Base-by-base conservation (phyloP, 1,139 yeast species). In the Wickerhamiella infanticola region DNA sequence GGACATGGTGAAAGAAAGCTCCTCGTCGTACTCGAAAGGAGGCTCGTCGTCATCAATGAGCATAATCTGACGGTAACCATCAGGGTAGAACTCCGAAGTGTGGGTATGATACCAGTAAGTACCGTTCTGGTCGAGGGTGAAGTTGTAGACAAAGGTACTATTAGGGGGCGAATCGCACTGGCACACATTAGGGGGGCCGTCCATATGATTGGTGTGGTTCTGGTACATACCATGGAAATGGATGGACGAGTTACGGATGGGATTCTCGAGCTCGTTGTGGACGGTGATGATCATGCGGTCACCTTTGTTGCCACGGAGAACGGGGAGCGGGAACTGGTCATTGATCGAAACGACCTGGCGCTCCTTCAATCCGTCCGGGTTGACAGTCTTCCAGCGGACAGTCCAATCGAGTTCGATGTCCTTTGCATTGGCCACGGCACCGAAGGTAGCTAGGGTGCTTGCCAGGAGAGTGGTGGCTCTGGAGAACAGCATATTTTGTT, bases 81-180 rank as follows among this genome's bases (percentile, higher is more conserved):
- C 96, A 57, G 90, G 83, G 59, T 86, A 88, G 61, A 86, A 94
- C 49, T 83, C 80, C 9, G 74, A 72, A 27, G 83, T 74, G 64
- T 88, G 97, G 11, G 95, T 81, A 63, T 88, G 97, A 68, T 88
- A 88, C 97, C 97, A 88, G 69, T 73, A 88, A 3, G 94, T 75
- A 51, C 97, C 97, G 42, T 71, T 74, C 62, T 88, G 95, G 60
- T 79, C 76, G 41, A 85, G 85, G 8, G 94, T 81, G 63, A 88
- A 88, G 67, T 88, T 84, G 59, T 67, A 67, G 38, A 69, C 79
- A 76, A 81, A 73, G 9, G 81, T 73, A 48, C 69, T 71, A 27
- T 84, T 84, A 1, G 93, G 82, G 9, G 81, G 75, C 49, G 84
- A 77, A 36, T 95, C 94, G 69, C 95, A 85, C 64, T 88, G 96